Conservation (phyloP, 1,284 basidiomycete species). For the Heliocybe sulcata region DNA sequence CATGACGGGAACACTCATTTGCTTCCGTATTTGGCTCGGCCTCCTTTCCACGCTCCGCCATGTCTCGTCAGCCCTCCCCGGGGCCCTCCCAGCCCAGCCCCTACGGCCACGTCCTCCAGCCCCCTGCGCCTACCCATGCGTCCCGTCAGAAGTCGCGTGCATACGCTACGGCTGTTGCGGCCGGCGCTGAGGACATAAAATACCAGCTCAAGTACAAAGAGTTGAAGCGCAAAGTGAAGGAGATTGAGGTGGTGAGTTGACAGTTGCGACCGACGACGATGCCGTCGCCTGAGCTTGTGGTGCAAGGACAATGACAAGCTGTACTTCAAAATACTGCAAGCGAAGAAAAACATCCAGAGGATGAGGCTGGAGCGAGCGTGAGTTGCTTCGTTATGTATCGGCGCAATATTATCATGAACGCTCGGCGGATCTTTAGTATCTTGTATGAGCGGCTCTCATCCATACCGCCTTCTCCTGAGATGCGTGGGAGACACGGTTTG, state of each 20-base stretch:
- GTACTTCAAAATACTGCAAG: slow-evolving; percentile 72
- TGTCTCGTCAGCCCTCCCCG: slow-evolving; percentile 29
- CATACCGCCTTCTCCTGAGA: slow-evolving; percentile 47
- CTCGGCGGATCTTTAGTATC: slow-evolving; percentile 36
- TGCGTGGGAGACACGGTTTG: slow-evolving; percentile 15
- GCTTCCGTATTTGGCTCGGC: slow-evolving; percentile 1
- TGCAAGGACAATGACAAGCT: slow-evolving; percentile 83
- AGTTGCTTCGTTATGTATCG: slow-evolving; percentile 27
- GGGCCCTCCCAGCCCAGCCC: slow-evolving; percentile 16
- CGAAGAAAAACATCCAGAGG: slow-evolving; percentile 82
- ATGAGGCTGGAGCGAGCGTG: slow-evolving; percentile 88
- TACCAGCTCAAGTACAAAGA: slow-evolving; percentile 89
- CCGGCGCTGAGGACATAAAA: slow-evolving; percentile 81
- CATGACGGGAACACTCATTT: slow-evolving; percentile 12
- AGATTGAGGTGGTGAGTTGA: slow-evolving; percentile 71
- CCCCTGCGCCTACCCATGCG: slow-evolving; percentile 17
- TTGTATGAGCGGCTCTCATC: slow-evolving; percentile 69
- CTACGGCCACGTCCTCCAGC: slow-evolving; percentile 9
- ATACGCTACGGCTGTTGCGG: slow-evolving; percentile 57
- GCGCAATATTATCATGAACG: slow-evolving; percentile 6
- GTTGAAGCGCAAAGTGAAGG: slow-evolving; percentile 81
- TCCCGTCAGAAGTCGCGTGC: slow-evolving; percentile 44
- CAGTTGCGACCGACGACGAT: slow-evolving; percentile 13
- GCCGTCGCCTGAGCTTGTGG: background rate
- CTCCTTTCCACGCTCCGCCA: slow-evolving; percentile 17